Percentiles rank a stretch among this genome's conserved stretches.
These are phyloP conservation scores for Lachancea sp. DNA, from an alignment of 805 yeast species.

Conservation along the genomic window DNA sequence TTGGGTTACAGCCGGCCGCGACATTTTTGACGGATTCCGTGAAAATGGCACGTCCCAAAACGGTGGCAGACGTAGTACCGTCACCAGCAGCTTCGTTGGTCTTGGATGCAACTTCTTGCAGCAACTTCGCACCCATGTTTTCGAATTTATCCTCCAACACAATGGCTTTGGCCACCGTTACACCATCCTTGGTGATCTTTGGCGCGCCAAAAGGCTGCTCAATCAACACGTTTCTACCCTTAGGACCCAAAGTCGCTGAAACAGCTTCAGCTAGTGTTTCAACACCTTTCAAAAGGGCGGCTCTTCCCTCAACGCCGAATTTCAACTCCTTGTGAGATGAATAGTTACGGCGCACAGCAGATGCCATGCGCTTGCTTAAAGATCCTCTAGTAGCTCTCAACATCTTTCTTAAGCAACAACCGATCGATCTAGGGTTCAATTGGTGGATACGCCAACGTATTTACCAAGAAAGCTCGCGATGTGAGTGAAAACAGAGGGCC, in stretches of 20 bases:
- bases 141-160: conserved; percentile 84
- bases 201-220: conserved; percentile 97
- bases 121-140: conserved; percentile 90
- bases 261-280: conserved; percentile 94
- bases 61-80: conserved; percentile 97
- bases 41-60: conserved; percentile 90
- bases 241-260: conserved; percentile 93
- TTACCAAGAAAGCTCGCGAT: not conserved
- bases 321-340: conserved; percentile 81
- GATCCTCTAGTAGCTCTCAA: conserved; percentile 9
- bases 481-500: not conserved
- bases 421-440: not conserved
- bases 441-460: not conserved
- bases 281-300: conserved; percentile 88
- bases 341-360: conserved; percentile 28
- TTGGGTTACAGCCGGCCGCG: conserved; percentile 98
- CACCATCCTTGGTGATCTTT: conserved; percentile 98
- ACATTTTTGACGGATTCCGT: conserved; percentile 94
- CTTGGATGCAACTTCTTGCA: conserved; percentile 95
- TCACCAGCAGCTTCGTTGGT: conserved; percentile 98
- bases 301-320: conserved; percentile 97
- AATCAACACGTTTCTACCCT: conserved; percentile 93
- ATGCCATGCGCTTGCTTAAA: not conserved
- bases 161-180: conserved; percentile 87
- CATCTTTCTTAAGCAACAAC: not conserved